Base-by-base conservation (phyloP, 2,329 filamentous ascomycete genomes). In the Phyllosticta citribraziliensis region DNA sequence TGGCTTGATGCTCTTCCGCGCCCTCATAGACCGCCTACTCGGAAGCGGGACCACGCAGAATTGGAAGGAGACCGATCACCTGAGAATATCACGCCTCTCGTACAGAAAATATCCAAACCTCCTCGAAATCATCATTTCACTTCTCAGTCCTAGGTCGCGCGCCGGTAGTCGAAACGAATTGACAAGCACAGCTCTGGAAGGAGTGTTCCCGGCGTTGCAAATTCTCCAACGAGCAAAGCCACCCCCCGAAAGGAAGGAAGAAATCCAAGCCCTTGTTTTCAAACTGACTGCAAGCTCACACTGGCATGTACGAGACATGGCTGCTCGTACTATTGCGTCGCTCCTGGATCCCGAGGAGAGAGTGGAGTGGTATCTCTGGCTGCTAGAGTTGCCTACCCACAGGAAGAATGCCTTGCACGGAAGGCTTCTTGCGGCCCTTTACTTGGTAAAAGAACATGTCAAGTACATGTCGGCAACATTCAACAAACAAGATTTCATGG, bases 1-100 rank as follows among this genome's bases (percentile, higher is more conserved):
- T 66, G 91, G 91, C 1, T 76, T 97, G 35, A 88, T 97, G 75
- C 83, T 99, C 6, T 86, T 97, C 65, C 85, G 93, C 60, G 90
- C 91, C 64, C 79, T 97, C 5, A 88, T 96, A 58, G 89, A 94
- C 70, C 83, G 84, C 64, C 77, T 95, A 0, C 53, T 62, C 11
- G 60, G 60, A 3, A 62, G 60, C 52, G 35, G 60, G n/a, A 62
- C 60, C 17, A 62, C 60, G 3, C 76, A 78, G 62, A 73, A 90
- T 78, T 77, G 91, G 74, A 71, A 82, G 73, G 78, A 81, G 66
- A 65, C 73, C 64, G 64, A 72, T 63, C 65, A 70, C 64, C 60
- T 71, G 60, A 65, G 76, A 66, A 67, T 72, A 56, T 73, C 85
- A 52, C 82, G 84, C 8, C 83, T 91, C 25, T 84, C 88, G 0